Conservation (phyloP, 371 early-diverging fungal species). For the Fennellomyces sp. region DNA sequence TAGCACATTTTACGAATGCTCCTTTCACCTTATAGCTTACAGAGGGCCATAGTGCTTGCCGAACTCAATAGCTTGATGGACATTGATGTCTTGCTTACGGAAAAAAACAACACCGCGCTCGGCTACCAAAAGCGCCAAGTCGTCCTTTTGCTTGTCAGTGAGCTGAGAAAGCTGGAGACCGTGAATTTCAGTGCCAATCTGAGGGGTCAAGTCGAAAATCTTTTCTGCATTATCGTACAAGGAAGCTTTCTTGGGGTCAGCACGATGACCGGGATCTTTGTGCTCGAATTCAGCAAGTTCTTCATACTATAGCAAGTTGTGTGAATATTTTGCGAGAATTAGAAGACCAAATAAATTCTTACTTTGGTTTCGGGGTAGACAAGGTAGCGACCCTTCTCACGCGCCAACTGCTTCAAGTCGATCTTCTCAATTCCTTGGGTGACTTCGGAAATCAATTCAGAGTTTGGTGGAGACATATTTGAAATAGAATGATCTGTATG, state of each 20-base stretch:
- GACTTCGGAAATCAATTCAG: conserved; percentile 23
- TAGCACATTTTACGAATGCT: neutral
- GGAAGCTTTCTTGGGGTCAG: conserved; percentile 63
- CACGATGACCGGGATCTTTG: conserved; percentile 49
- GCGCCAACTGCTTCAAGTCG: conserved; percentile 38
- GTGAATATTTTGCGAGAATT: neutral
- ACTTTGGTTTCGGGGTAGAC: conserved; percentile 43
- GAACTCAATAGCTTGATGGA: conserved; percentile 54
- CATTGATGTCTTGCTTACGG: conserved; percentile 59
- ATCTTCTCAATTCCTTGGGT: conserved; percentile 39
- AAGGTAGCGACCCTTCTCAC: conserved; percentile 37
- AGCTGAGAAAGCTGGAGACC: conserved; percentile 55
- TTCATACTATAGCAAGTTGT: conserved; percentile 30
- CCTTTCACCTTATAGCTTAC: conserved; percentile 14
- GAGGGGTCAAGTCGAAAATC: conserved; percentile 61
- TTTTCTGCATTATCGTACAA: conserved; percentile 59
- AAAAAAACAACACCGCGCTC: conserved; percentile 70
- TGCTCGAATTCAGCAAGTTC: conserved; percentile 38
- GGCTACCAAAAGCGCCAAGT: conserved; percentile 60
- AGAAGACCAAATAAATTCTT: neutral
- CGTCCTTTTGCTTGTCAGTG: conserved; percentile 60
- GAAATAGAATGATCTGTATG: neutral
- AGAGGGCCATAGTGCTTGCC: conserved; percentile 55
- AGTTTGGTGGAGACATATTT: conserved; percentile 19
- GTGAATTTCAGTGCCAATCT: conserved; percentile 73